These are phyloP conservation scores for Mycena latifolia DNA, from an alignment of 768 basidiomycete genomes.

Conservation along the genomic window DNA sequence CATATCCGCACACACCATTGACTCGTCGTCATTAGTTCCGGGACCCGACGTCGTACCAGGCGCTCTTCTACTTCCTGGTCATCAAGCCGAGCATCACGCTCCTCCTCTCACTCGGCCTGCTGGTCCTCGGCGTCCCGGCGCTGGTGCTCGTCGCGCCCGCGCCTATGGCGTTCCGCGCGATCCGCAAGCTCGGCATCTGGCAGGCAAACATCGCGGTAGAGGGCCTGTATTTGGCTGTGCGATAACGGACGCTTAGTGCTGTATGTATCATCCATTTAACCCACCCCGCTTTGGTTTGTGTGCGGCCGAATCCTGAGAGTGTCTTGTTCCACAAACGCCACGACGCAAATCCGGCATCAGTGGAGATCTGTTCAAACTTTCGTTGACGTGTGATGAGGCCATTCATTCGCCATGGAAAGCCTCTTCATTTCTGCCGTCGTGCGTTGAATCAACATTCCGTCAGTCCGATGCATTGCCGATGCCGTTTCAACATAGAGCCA, in stretches of 20 bases:
- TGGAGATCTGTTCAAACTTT: too few species aligned
- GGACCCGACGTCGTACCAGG: slow-evolving; percentile 85
- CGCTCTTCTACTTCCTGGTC: slow-evolving; percentile 90
- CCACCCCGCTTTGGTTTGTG: not conserved
- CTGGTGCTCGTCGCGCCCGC: slow-evolving; percentile 74
- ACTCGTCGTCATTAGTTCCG: slow-evolving; percentile 65
- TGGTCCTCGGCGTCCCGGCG: slow-evolving; percentile 69
- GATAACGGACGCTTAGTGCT: slow-evolving; percentile 39
- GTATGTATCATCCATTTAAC: slow-evolving; percentile 22
- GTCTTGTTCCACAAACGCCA: too few species aligned
- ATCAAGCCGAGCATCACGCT: slow-evolving; percentile 88
- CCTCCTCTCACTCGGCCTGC: slow-evolving; percentile 65
- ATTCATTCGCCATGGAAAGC: too few species aligned
- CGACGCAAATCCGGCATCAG: too few species aligned
- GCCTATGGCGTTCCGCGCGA: slow-evolving; percentile 74
- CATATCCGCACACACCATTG: not conserved
- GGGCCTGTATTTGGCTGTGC: slow-evolving; percentile 64
- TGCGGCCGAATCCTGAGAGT: too few species aligned
- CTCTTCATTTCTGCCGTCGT: too few species aligned
- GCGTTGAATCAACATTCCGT: too few species aligned
- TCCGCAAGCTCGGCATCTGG: slow-evolving; percentile 80
- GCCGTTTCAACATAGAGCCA: too few species aligned
- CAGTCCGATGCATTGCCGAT: too few species aligned
- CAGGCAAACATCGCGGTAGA: slow-evolving; percentile 88
- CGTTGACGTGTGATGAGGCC: too few species aligned